Conservation (phyloP, 2,329 filamentous ascomycete genomes). For the Didymellaceae sp. region DNA sequence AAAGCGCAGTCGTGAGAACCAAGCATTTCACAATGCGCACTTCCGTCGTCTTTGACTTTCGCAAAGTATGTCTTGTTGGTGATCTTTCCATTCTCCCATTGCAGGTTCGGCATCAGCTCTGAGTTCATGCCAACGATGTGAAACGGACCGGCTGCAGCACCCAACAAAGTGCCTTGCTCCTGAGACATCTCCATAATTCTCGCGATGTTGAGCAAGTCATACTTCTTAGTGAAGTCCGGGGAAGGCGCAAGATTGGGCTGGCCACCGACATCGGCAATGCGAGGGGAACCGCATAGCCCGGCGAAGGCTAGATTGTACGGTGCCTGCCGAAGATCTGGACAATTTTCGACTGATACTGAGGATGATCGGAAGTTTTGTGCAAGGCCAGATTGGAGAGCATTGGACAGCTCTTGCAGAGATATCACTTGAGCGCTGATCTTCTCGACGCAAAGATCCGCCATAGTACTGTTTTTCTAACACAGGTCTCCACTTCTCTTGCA, state of each 20-base stretch:
- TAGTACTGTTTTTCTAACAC: no score
- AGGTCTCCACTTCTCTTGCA: no score
- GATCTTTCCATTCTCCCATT: constrained; percentile 7
- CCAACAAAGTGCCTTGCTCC: constrained; percentile 18
- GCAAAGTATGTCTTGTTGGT: constrained; percentile 17
- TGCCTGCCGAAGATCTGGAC: constrained; percentile 48
- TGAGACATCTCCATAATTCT: constrained; percentile 22
- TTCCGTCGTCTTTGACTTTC: constrained; percentile 16
- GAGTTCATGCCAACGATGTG: constrained; percentile 24
- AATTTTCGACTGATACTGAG: constrained; percentile 29
- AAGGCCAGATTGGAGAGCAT: background rate
- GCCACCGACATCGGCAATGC: constrained; percentile 55
- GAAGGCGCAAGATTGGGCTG: constrained; percentile 38
- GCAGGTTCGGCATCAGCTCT: constrained; percentile 23
- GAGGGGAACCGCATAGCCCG: constrained; percentile 51
- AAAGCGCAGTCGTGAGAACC: constrained; percentile 21
- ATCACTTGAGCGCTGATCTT: background rate
- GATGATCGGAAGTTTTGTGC: constrained; percentile 1
- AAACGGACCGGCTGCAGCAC: constrained; percentile 26
- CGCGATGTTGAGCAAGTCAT: constrained; percentile 15
- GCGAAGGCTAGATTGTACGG: constrained; percentile 50
- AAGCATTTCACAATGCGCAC: constrained; percentile 12
- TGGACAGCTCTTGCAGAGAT: constrained; percentile 7
- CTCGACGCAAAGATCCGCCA: background rate
- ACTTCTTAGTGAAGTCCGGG: constrained; percentile 18